A percentile compares a stretch with the other conserved stretches of the same genome.
These are phyloP conservation scores for Chondrostereum purpureum DNA, from an alignment of 1,284 basidiomycete species.

Conservation along the genomic window DNA sequence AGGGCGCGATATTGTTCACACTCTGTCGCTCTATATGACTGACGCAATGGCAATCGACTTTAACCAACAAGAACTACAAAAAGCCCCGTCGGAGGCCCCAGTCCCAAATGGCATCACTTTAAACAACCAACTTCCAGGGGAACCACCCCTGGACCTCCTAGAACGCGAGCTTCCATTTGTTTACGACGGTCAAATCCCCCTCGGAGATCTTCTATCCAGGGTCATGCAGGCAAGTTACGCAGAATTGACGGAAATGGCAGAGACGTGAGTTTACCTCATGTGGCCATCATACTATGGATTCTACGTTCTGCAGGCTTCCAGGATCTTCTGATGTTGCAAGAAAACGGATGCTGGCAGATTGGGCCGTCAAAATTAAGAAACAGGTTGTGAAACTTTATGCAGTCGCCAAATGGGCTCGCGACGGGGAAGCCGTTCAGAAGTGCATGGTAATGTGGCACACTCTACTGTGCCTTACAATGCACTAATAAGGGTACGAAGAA, in stretches of 20 bases:
- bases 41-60: conserved; percentile 5
- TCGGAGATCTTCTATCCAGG: conserved; percentile 72
- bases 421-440: conserved; percentile 75
- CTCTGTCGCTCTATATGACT: background rate
- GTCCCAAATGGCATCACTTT: conserved; percentile 18
- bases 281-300: background rate
- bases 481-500: no score
- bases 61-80: background rate
- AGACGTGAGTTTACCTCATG: conserved; percentile 57
- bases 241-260: conserved; percentile 76
- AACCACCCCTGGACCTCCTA: conserved; percentile 51
- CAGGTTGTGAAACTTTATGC: conserved; percentile 88
- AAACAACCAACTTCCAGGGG: conserved; percentile 16
- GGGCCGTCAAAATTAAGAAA: conserved; percentile 83
- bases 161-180: conserved; percentile 75
- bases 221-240: conserved; percentile 78
- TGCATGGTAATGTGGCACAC: conserved; percentile 73
- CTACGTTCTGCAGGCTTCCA: conserved; percentile 51
- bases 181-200: conserved; percentile 64
- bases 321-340: conserved; percentile 77
- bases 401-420: conserved; percentile 75
- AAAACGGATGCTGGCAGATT: conserved; percentile 79
- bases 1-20: no score
- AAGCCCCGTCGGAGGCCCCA: conserved; percentile 11
- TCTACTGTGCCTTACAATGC: no score